phyloP scores from a whole-genome alignment of 177 flowering plant species.

The Vitis hybrid region DNA sequence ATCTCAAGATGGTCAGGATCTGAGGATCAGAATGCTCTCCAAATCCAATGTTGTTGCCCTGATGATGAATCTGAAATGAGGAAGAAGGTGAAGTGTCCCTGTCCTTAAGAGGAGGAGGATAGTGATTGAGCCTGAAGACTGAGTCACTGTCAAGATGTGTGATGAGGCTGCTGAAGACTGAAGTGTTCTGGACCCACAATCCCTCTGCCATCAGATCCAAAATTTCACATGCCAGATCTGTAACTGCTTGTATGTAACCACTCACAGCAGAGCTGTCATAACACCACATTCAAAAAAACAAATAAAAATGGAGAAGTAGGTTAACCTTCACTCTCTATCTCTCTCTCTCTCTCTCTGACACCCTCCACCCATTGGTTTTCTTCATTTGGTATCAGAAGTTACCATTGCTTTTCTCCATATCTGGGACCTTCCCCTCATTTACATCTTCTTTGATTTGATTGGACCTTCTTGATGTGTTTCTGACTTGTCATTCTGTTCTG shows the following conservation, averaged over 20 bases:
- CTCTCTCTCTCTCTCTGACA: no score
- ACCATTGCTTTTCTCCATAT: conserved; percentile 4
- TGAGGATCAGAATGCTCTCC: conserved; percentile 49
- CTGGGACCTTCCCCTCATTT: not conserved
- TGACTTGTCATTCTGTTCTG: conserved; percentile 14
- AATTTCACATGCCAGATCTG: conserved; percentile 42
- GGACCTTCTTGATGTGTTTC: conserved; percentile 14
- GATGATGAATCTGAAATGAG: not conserved
- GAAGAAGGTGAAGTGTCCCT: not conserved
- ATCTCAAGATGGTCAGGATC: conserved; percentile 37
- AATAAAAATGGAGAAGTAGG: no score
- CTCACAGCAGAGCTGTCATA: conserved; percentile 37
- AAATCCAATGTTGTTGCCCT: conserved; percentile 23
- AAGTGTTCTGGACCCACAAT: conserved; percentile 26
- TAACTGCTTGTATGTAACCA: conserved; percentile 40
- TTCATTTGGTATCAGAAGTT: no score
- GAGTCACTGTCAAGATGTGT: conserved; percentile 35
- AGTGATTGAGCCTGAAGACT: conserved; percentile 41
- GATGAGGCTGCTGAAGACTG: conserved; percentile 33
- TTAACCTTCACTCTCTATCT: no score
- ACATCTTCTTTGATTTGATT: conserved; percentile 19
- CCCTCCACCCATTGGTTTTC: no score
- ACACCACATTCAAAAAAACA: not conserved
- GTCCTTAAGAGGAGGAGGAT: conserved; percentile 21
- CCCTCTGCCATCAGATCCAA: conserved; percentile 51